These are phyloP conservation scores for Daldinia eschscholtzii DNA, from an alignment of 2,329 filamentous ascomycete genomes.

Conservation along the genomic window DNA sequence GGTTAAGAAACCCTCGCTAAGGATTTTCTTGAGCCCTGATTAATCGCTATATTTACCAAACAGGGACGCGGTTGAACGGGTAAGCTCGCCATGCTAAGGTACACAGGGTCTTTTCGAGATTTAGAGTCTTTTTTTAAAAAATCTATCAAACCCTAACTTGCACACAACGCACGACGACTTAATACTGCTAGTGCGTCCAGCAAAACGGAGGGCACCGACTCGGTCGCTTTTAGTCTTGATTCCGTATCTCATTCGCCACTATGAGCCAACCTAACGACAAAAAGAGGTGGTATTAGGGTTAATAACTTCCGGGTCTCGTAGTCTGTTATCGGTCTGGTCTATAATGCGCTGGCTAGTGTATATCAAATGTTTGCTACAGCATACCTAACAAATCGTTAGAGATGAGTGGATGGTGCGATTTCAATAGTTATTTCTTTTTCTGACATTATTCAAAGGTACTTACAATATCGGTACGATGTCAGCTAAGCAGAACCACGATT, in stretches of 20 bases:
- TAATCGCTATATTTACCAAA: constrained; percentile 21
- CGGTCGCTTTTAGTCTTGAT: constrained; percentile 14
- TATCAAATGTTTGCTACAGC: constrained; percentile 2
- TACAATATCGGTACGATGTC: not conserved
- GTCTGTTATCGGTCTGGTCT: not conserved
- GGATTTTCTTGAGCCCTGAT: constrained; percentile 2
- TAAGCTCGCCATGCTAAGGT: constrained; percentile 24
- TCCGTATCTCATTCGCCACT: constrained; percentile 8
- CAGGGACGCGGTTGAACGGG: constrained; percentile 23
- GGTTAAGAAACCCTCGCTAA: constrained; percentile 4
- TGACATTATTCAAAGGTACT: constrained; percentile 21
- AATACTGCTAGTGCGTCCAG: constrained; percentile 15
- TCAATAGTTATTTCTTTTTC: constrained; percentile 7
- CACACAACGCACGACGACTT: not conserved
- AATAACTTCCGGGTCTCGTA: not conserved
- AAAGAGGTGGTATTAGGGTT: not conserved
- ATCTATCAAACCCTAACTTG: constrained; percentile 12
- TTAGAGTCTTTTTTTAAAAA: constrained; percentile 21
- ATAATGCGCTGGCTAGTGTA: not conserved
- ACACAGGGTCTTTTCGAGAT: constrained; percentile 22
- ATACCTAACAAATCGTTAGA: not conserved
- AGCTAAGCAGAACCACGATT: constrained; percentile 24
- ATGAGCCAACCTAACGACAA: constrained; percentile 3
- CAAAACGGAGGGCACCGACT: constrained; percentile 8
- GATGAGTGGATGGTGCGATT: not conserved